Base-by-base conservation (phyloP, 2,329 filamentous ascomycete genomes). In the Fusarium bulbicola region DNA sequence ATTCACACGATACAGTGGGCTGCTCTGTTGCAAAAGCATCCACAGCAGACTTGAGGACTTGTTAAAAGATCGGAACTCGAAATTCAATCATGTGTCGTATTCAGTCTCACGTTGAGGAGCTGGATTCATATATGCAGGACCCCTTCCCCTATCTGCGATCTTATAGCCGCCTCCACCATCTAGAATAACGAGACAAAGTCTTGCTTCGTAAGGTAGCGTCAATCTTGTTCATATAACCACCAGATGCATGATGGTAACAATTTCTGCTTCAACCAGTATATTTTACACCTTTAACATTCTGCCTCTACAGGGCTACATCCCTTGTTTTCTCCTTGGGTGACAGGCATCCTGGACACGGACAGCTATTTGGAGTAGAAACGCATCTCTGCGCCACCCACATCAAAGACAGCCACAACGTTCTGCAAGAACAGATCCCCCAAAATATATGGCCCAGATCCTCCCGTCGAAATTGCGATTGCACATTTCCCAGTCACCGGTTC, bases 381-480 rank as follows among this genome's bases (percentile, higher is more conserved):
- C 81, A 87, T 84, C 77, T 85, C 78, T n/a, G 80, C 84, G 11
- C 79, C 83, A 2, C 85, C 85, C 21, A 86, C 78, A 65, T 87
- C 84, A 73, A 86, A 86, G 2, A 87, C 85, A 1, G 84, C 83
- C 57, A 88, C 76, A 6, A 86, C 85, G 61, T 86, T 88, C 75
- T 87, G 84, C 66, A 89, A 76, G 63, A 88, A 89, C 12, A 83
- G 82, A 39, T 85, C 83, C 0, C 87, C 86, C 37, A 89, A 75
- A 30, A 88, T 84, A 64, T 85, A 87, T 12, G 86, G 85, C 13
- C 85, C 84, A 2, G 79, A 70, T 0, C 82, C 83, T 3, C 85
- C 85, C 52, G 79, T 85, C 18, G 84, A 79, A 61, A 88, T 82
- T 11, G 83, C 83, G 37, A 86, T 82, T 68, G 86, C 84, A 74